phyloP scores from a whole-genome alignment of 140 eudicot species.

The Anethum foeniculum region DNA sequence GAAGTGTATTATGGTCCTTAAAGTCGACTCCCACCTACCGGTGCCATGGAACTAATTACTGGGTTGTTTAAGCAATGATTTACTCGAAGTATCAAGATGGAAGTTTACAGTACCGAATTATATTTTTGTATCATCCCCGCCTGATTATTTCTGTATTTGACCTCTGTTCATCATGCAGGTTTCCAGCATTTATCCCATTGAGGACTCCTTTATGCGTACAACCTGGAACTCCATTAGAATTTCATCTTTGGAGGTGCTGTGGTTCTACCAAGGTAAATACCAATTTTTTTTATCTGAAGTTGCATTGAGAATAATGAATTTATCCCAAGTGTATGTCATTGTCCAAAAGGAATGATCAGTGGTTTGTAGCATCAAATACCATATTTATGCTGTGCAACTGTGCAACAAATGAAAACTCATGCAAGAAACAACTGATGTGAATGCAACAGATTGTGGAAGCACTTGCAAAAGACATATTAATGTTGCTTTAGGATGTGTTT shows the following conservation, averaged over 20 bases:
- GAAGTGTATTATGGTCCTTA: not conserved
- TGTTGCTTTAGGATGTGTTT: not conserved
- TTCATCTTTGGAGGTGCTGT: slow-evolving; percentile 94
- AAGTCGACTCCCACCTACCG: not conserved
- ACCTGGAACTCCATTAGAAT: slow-evolving; percentile 55
- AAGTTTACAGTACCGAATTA: not conserved
- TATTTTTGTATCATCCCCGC: not conserved
- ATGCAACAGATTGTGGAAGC: not conserved
- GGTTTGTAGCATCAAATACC: not conserved
- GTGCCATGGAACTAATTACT: not conserved
- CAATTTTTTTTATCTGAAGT: not conserved
- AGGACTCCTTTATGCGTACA: slow-evolving; percentile 63
- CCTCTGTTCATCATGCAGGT: slow-evolving; percentile 40
- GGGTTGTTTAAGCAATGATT: not conserved
- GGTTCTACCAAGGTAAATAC: slow-evolving; percentile 75
- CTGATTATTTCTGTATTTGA: slow-evolving; percentile 4
- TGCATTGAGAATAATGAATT: not conserved
- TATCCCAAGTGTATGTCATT: not conserved
- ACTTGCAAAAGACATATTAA: not conserved
- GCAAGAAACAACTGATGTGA: not conserved
- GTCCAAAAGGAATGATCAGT: not conserved
- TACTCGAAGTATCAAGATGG: not conserved
- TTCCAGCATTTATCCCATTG: slow-evolving; percentile 81
- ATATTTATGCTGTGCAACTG: not conserved
- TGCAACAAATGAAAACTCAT: not conserved